A percentile compares a stretch with the other conserved stretches of the same genome.
Conservation (phyloP, 2,329 filamentous ascomycete species). For the Akanthomyces uredinophilus region DNA sequence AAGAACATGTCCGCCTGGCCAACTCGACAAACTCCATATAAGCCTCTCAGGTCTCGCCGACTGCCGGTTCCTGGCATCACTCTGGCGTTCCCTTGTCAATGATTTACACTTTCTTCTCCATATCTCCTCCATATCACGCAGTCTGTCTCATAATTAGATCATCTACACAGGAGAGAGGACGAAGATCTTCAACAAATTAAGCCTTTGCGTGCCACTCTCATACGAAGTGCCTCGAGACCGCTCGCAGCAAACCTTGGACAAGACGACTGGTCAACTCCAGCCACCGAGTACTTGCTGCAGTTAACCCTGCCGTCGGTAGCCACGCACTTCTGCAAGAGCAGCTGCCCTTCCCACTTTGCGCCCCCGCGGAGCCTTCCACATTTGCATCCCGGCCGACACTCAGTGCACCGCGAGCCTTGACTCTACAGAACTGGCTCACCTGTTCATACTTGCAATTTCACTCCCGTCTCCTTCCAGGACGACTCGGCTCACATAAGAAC, state of each 20-base stretch:
- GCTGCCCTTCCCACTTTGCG: background rate
- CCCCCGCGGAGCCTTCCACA: conserved; percentile 6
- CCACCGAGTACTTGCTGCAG: background rate
- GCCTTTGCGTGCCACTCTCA: background rate
- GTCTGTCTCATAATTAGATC: background rate
- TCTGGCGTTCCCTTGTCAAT: background rate
- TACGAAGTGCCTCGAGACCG: background rate
- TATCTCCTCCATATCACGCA: background rate
- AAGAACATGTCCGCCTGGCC: background rate
- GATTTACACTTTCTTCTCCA: background rate
- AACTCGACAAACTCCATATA: conserved; percentile 10
- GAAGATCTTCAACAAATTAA: background rate
- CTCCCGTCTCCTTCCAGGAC: background rate
- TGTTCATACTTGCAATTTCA: background rate
- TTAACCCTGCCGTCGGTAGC: background rate
- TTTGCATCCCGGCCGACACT: conserved; percentile 4
- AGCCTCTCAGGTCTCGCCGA: conserved; percentile 8
- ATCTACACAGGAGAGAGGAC: background rate
- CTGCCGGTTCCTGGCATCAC: conserved; percentile 3
- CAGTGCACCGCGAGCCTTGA: background rate
- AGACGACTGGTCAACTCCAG: background rate
- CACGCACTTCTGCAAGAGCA: background rate
- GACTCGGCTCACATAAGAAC: background rate
- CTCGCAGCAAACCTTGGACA: background rate
- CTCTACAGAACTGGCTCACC: background rate